Percentiles rank a stretch among this genome's conserved stretches.
Conservation (phyloP, 169 alveolate species). For the Cryptosporidium meleagridis region DNA sequence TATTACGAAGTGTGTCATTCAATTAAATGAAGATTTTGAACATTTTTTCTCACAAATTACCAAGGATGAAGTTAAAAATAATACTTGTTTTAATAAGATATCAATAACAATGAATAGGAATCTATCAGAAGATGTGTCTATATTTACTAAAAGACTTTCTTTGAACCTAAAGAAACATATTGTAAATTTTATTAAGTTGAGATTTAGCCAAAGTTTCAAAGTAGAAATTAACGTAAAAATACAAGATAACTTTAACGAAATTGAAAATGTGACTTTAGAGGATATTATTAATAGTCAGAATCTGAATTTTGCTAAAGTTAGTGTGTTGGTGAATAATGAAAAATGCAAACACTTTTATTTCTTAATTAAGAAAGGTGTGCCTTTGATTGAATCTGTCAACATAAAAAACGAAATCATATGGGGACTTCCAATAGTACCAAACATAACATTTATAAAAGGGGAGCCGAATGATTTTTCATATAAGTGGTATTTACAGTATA, state of each 20-base stretch:
- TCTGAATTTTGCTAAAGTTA: neutral
- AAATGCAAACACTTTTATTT: neutral
- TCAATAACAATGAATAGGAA: slow-evolving; percentile 76
- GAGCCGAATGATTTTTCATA: neutral
- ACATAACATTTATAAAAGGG: slow-evolving; percentile 14
- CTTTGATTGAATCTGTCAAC: slow-evolving; percentile 12
- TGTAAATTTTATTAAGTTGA: slow-evolving; percentile 10
- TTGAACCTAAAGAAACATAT: slow-evolving; percentile 40
- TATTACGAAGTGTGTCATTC: neutral
- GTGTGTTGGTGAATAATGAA: neutral
- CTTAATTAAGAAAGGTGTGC: neutral
- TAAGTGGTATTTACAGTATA: slow-evolving; percentile 31
- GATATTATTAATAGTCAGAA: slow-evolving; percentile 4
- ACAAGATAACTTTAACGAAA: neutral
- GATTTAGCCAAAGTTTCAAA: neutral
- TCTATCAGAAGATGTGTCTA: neutral
- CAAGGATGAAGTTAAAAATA: neutral
- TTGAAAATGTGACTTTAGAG: neutral
- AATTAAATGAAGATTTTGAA: neutral
- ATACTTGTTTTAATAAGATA: slow-evolving; percentile 64
- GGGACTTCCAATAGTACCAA: slow-evolving; percentile 64
- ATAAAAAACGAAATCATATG: slow-evolving; percentile 49
- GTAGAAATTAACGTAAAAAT: neutral
- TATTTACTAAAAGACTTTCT: slow-evolving; percentile 44
- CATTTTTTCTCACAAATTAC: neutral